Evolutionary conservation across 495 filamentous ascomycete genomes (phyloP).

Genomic region (Lasiosphaeriaceae sp.): DNA sequence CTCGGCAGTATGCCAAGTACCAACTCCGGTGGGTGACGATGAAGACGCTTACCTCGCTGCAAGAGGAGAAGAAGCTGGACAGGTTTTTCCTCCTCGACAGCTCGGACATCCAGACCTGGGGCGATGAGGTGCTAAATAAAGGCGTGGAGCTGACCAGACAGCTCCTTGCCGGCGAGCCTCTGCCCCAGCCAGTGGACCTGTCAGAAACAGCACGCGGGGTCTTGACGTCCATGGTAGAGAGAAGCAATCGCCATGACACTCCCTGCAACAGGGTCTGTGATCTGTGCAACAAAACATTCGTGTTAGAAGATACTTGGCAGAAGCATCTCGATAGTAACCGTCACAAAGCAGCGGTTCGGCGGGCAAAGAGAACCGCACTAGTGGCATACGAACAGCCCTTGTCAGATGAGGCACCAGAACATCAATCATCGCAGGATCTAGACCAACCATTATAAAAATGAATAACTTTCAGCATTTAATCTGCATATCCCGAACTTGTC

Average conservation of each 20-base stretch:
- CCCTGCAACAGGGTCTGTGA: slow-evolving; percentile 63
- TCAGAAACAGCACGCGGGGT: slow-evolving; percentile 56
- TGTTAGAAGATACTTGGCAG: slow-evolving; percentile 71
- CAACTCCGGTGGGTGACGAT: slow-evolving; percentile 85
- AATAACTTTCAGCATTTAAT: no score
- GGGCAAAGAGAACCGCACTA: slow-evolving; percentile 23
- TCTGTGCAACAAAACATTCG: slow-evolving; percentile 62
- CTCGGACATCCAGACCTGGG: slow-evolving; percentile 56
- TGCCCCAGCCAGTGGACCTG: slow-evolving; percentile 59
- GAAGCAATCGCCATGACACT: slow-evolving; percentile 40
- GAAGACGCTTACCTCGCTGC: slow-evolving; percentile 67
- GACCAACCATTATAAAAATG: no score
- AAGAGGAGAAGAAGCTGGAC: slow-evolving; percentile 43
- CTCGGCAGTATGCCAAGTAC: slow-evolving; percentile 77
- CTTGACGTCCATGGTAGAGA: slow-evolving; percentile 50
- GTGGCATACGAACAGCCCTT: slow-evolving; percentile 16
- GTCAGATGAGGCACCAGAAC: neutral
- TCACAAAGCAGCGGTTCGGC: slow-evolving; percentile 42
- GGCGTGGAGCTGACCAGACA: slow-evolving; percentile 56
- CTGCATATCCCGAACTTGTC: no score
- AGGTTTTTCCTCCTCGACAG: slow-evolving; percentile 73
- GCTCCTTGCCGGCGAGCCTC: slow-evolving; percentile 53
- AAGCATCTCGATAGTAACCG: slow-evolving; percentile 64
- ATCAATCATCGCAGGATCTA: neutral
- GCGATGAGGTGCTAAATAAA: slow-evolving; percentile 54